These are phyloP conservation scores for Phytophthora brassicae DNA, from an alignment of 352 stramenopile genomes.

Conservation along the genomic window DNA sequence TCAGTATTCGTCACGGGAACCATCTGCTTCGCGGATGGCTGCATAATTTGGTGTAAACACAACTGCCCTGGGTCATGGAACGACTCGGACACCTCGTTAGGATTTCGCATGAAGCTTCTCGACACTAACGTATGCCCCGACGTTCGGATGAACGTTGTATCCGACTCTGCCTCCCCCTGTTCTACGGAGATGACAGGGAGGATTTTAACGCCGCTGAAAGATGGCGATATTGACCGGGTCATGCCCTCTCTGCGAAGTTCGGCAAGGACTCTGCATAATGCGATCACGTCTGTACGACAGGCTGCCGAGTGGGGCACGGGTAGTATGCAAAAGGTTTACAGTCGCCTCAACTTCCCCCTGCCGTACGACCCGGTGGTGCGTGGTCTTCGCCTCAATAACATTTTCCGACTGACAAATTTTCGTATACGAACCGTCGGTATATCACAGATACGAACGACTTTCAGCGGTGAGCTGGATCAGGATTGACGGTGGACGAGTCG, in stretches of 20 bases:
- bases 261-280: neutral
- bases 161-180: neutral
- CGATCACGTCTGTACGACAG: neutral
- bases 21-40: constrained; percentile 10
- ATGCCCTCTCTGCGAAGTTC: neutral
- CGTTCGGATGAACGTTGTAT: neutral
- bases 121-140: neutral
- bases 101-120: neutral
- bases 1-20: constrained; percentile 9
- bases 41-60: constrained; percentile 9
- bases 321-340: too few species aligned
- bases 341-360: too few species aligned
- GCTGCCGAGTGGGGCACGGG: too few species aligned
- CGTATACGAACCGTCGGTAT: too few species aligned
- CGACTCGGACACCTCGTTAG: neutral
- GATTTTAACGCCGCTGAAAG: neutral
- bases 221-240: neutral
- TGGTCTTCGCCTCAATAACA: too few species aligned
- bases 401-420: too few species aligned
- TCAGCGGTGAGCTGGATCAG: too few species aligned
- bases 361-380: too few species aligned
- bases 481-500: too few species aligned
- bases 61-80: constrained; percentile 13
- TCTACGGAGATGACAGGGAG: neutral
- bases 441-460: too few species aligned